Conservation (phyloP, 495 filamentous ascomycete genomes). For the Achaetomiella virescens region DNA sequence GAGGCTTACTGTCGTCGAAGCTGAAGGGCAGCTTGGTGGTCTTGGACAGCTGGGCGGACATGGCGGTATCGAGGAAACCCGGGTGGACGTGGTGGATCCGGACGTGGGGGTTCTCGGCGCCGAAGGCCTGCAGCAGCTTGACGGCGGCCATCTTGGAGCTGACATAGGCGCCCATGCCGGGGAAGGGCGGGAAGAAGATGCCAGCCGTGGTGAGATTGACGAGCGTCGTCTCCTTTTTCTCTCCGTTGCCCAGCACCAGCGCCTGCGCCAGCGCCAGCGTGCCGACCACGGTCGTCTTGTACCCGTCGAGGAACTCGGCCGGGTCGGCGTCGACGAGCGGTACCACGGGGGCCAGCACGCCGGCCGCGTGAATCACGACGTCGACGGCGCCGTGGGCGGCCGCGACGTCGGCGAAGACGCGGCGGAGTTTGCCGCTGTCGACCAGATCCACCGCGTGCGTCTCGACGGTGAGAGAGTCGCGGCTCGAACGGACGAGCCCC, state of each 20-base stretch:
- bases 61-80: constrained; percentile 11
- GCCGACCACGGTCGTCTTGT: constrained; percentile 3
- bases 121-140: constrained; percentile 14
- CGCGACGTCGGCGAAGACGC: not conserved
- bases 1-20: not conserved
- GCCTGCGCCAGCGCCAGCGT: not conserved
- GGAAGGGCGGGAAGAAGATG: constrained; percentile 7
- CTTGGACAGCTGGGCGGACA: constrained; percentile 1
- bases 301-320: constrained; percentile 1
- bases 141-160: constrained; percentile 14
- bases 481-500: not conserved
- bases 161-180: constrained; percentile 9
- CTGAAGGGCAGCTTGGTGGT: not conserved
- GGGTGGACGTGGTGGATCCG: constrained; percentile 16
- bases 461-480: not conserved
- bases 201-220: constrained; percentile 12
- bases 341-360: not conserved
- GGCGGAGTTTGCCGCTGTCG: constrained; percentile 2
- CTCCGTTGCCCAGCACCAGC: not conserved
- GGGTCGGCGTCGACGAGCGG: constrained; percentile 1
- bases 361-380: not conserved
- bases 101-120: constrained; percentile 2
- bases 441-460: not conserved
- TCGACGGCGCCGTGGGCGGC: not conserved
- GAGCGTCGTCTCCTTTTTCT: not conserved